Conservation (phyloP, 768 basidiomycete genomes). For the Tulasnella sp. region DNA sequence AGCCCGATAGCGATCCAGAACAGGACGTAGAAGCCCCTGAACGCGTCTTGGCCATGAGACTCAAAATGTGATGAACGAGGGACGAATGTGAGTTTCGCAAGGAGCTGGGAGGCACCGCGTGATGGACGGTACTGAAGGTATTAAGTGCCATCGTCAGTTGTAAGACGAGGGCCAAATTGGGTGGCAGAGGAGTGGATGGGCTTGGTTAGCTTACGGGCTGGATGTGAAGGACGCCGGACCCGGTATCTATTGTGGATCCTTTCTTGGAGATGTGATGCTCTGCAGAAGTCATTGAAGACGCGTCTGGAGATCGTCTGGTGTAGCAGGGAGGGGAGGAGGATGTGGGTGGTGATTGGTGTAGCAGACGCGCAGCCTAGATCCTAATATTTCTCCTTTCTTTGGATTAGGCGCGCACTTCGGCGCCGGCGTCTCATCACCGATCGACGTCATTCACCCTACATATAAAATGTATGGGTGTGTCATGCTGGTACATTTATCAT, state of each 20-base stretch:
- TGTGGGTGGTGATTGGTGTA: not conserved
- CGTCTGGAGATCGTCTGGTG: not conserved
- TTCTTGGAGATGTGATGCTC: conserved; percentile 10
- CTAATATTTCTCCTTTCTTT: not conserved
- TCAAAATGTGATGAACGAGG: conserved; percentile 83
- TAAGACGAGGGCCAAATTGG: too few species aligned
- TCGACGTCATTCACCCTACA: too few species aligned
- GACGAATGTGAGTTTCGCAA: conserved; percentile 75
- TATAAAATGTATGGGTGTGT: too few species aligned
- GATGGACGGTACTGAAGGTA: conserved; percentile 35
- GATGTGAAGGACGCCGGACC: conserved; percentile 23
- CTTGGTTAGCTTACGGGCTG: conserved; percentile 25
- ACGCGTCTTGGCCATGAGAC: conserved; percentile 66
- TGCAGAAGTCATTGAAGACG: not conserved
- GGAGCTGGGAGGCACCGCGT: conserved; percentile 60
- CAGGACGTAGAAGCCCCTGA: conserved; percentile 91
- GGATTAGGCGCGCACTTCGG: too few species aligned
- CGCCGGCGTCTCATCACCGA: too few species aligned
- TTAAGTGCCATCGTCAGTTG: not conserved
- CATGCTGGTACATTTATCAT: too few species aligned
- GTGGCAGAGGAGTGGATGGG: too few species aligned
- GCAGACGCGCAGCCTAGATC: not conserved
- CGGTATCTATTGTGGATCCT: conserved; percentile 23
- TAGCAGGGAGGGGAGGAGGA: not conserved
- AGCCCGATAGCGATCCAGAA: conserved; percentile 69